phyloP scores from a whole-genome alignment of 116 monocot species.

The Iris pallida region DNA sequence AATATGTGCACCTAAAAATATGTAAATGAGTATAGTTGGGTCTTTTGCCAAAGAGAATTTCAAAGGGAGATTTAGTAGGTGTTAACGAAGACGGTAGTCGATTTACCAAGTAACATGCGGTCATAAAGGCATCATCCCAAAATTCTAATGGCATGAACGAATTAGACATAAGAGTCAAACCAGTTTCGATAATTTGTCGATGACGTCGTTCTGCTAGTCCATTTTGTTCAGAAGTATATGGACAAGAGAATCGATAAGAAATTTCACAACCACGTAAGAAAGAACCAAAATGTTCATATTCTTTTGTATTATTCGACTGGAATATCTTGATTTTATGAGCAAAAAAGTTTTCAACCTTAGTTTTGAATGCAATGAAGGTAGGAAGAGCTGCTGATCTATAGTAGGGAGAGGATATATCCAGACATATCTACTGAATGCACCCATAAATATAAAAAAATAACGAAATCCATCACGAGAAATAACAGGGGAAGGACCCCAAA shows the following conservation, averaged over 20 bases:
- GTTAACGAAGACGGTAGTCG: not conserved
- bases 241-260: not conserved
- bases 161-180: not conserved
- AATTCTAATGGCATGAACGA: not conserved
- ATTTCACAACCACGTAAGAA: not conserved
- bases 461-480: not conserved
- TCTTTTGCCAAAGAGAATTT: not conserved
- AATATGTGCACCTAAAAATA: constrained; percentile 17
- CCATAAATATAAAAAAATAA: not conserved
- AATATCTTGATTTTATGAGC: not conserved
- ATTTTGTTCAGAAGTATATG: too few relatives aligned
- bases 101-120: constrained; percentile 8
- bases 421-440: not conserved
- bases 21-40: constrained; percentile 1
- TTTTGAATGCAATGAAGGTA: not conserved
- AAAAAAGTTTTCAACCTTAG: not conserved
- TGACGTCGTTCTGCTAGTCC: too few relatives aligned
- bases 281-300: not conserved
- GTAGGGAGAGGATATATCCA: not conserved
- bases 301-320: not conserved
- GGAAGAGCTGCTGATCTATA: not conserved
- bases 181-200: not conserved
- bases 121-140: constrained; percentile 5
- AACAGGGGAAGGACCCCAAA: not conserved
- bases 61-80: not conserved